Conservation (phyloP, 768 basidiomycete genomes). For the Cyathus striatus region DNA sequence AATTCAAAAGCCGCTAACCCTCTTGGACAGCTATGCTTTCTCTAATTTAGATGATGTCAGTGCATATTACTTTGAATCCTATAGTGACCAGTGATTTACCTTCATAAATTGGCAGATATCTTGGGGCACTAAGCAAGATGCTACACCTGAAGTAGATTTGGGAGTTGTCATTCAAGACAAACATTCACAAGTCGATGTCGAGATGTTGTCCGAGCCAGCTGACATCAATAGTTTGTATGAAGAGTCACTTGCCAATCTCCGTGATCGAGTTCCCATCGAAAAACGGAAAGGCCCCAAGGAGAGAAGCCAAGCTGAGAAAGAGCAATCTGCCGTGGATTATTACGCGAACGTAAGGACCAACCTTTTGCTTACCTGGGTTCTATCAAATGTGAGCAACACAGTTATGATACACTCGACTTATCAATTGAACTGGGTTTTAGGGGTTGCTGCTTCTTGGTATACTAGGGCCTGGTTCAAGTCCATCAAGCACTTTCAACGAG, state of each 20-base stretch:
- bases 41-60: constrained; percentile 81
- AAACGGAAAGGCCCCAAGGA: constrained; percentile 18
- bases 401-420: too few species aligned
- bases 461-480: constrained; percentile 50
- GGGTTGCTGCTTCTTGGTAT: constrained; percentile 68
- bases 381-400: constrained; percentile 60
- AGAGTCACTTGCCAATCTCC: constrained; percentile 73
- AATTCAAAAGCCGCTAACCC: constrained; percentile 1
- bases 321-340: constrained; percentile 76
- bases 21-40: constrained; percentile 63
- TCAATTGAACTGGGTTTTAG: too few species aligned
- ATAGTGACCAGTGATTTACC: too few species aligned
- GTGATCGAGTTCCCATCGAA: constrained; percentile 26
- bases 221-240: constrained; percentile 83
- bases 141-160: constrained; percentile 66
- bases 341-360: constrained; percentile 87
- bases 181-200: constrained; percentile 80
- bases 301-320: constrained; percentile 50
- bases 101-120: constrained; percentile 54
- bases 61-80: constrained; percentile 10
- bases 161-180: constrained; percentile 81
- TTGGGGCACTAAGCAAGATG: constrained; percentile 96
- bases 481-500: constrained; percentile 55
- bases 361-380: constrained; percentile 73
- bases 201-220: constrained; percentile 75